These are phyloP conservation scores for Monosporascus sp. DNA, from an alignment of 2,329 filamentous ascomycete genomes.

Conservation along the genomic window DNA sequence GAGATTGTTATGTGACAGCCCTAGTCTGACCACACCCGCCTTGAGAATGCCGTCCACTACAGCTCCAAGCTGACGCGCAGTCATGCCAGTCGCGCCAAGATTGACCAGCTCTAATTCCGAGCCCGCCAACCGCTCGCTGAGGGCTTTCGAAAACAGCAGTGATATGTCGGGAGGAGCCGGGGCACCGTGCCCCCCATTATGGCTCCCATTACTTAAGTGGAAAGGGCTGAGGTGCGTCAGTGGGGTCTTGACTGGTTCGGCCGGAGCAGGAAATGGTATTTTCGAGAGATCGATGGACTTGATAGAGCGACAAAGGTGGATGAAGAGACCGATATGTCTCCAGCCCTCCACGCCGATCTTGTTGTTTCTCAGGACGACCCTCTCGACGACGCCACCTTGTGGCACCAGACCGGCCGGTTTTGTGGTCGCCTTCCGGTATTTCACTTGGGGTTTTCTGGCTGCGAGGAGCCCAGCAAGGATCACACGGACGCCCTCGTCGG, in stretches of 20 bases:
- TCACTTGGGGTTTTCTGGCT: conserved; percentile 61
- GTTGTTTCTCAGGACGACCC: conserved; percentile 85
- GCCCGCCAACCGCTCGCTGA: conserved; percentile 72
- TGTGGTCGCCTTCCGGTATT: conserved; percentile 41
- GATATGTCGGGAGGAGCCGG: conserved; percentile 46
- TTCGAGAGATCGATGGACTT: conserved; percentile 83
- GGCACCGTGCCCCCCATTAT: conserved; percentile 26
- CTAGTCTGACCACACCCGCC: conserved; percentile 72
- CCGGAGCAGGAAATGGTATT: conserved; percentile 62
- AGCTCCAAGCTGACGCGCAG: conserved; percentile 62
- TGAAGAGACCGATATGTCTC: conserved; percentile 84
- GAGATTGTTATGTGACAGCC: conserved; percentile 77
- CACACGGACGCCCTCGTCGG: conserved; percentile 80
- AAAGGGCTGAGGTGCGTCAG: conserved; percentile 18
- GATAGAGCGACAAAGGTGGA: conserved; percentile 83
- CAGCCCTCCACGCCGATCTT: conserved; percentile 84
- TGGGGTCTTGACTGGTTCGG: conserved; percentile 16
- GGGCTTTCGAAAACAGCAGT: conserved; percentile 65
- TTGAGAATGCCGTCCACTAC: conserved; percentile 79
- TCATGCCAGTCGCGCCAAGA: conserved; percentile 72
- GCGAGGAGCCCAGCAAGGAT: conserved; percentile 82
- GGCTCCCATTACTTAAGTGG: neutral
- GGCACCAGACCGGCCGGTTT: conserved; percentile 34
- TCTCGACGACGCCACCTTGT: conserved; percentile 73
- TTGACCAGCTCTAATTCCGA: conserved; percentile 75